Percentiles rank a stretch among this genome's conserved stretches.
These are phyloP conservation scores for Geotrichum citri-aurantii DNA, from an alignment of 1,139 yeast species.

Conservation along the genomic window DNA sequence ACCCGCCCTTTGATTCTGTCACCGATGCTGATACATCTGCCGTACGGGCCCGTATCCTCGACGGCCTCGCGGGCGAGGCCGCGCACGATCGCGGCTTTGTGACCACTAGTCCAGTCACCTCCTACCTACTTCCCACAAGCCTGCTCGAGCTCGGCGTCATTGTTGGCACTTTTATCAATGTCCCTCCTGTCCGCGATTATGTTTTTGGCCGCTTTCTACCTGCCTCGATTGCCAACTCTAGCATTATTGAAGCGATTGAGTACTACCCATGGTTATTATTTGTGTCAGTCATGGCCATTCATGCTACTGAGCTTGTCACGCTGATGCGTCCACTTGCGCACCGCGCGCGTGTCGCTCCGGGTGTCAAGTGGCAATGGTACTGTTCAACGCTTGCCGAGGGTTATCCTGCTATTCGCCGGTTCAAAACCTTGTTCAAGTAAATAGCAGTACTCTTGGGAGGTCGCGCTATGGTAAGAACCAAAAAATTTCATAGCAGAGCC, in stretches of 20 bases:
- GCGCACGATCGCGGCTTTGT: neutral
- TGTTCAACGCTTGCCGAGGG: neutral
- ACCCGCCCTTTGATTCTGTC: constrained; percentile 39
- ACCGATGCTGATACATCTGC: neutral
- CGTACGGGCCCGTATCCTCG: neutral
- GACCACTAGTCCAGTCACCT: constrained; percentile 34
- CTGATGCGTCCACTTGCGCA: constrained; percentile 23
- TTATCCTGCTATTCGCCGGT: constrained; percentile 3
- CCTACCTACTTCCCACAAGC: constrained; percentile 25
- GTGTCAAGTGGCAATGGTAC: neutral
- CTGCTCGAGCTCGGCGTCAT: constrained; percentile 9
- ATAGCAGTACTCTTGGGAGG: too few species aligned
- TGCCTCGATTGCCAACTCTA: constrained; percentile 6
- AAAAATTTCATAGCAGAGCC: too few species aligned
- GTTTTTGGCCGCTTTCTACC: constrained; percentile 12
- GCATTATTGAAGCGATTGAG: neutral
- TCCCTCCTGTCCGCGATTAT: constrained; percentile 15
- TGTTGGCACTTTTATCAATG: constrained; percentile 4
- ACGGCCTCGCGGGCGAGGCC: neutral
- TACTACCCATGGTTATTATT: constrained; percentile 19
- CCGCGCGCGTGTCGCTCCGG: neutral
- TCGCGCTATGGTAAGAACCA: too few species aligned
- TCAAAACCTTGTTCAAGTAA: neutral
- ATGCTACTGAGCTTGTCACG: constrained; percentile 28
- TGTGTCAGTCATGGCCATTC: constrained; percentile 23